These are phyloP conservation scores for Kodamaea plutei DNA, from an alignment of 1,139 yeast species.

Conservation along the genomic window DNA sequence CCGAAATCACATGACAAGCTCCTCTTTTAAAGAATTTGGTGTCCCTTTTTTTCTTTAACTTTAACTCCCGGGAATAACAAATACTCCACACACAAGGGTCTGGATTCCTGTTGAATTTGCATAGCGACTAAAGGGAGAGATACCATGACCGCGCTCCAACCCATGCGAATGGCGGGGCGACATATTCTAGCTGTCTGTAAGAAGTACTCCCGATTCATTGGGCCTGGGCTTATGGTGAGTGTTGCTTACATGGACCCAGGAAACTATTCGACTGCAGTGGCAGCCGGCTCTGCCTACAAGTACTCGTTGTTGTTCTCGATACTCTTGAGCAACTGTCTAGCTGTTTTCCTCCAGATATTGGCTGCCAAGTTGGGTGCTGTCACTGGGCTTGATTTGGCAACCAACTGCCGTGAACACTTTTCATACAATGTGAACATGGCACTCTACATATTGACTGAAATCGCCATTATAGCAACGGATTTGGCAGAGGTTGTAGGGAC, in stretches of 20 bases:
- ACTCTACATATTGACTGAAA: conserved; percentile 62
- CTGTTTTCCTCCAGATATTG: conserved; percentile 77
- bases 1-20: too few relatives aligned
- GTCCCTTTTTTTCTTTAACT: too few relatives aligned
- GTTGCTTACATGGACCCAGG: conserved; percentile 99
- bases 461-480: conserved; percentile 77
- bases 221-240: conserved; percentile 92
- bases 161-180: neutral
- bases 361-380: conserved; percentile 86
- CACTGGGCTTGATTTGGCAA: conserved; percentile 74
- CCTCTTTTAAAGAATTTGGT: too few relatives aligned
- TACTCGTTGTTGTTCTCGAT: conserved; percentile 80
- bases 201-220: conserved; percentile 67
- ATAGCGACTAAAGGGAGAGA: too few relatives aligned
- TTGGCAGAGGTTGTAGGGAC: conserved; percentile 88
- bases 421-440: conserved; percentile 55
- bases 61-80: too few relatives aligned
- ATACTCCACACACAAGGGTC: too few relatives aligned
- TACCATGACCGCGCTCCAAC: neutral
- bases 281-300: conserved; percentile 86
- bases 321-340: conserved; percentile 78
- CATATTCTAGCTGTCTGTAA: conserved; percentile 16
- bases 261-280: conserved; percentile 90
- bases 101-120: too few relatives aligned
- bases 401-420: conserved; percentile 75